Percentiles rank a stretch among this genome's conserved stretches.
phyloP scores from a whole-genome alignment of 768 basidiomycete genomes.

The Tephrocybe sp. region DNA sequence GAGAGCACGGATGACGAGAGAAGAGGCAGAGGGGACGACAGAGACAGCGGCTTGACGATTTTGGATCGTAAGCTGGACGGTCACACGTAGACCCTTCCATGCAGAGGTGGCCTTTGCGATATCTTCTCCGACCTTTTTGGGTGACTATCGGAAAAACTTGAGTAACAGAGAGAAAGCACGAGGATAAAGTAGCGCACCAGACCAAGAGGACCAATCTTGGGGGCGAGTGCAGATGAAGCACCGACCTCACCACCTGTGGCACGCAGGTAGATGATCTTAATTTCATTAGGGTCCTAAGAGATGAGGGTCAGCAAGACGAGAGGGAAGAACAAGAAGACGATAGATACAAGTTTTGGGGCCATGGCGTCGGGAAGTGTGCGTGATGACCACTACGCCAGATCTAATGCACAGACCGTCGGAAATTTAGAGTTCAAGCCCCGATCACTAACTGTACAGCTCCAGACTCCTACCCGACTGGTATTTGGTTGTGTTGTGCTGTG shows the following conservation, averaged over 20 bases:
- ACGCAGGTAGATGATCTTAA: constrained; percentile 99
- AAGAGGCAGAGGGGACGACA: constrained; percentile 96
- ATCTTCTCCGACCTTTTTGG: constrained; percentile 99
- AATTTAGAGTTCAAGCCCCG: constrained; percentile 58
- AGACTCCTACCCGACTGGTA: constrained; percentile 15
- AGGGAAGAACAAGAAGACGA: background rate
- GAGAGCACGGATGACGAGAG: constrained; percentile 96
- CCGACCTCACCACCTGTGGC: constrained; percentile 99
- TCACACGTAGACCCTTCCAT: constrained; percentile 99
- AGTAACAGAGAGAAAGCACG: constrained; percentile 11
- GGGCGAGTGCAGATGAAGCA: constrained; percentile 96
- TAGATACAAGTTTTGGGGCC: constrained; percentile 78
- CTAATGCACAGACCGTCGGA: constrained; percentile 4
- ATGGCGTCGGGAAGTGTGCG: constrained; percentile 42
- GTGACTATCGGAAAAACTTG: constrained; percentile 63
- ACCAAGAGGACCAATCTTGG: constrained; percentile 99
- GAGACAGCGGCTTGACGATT: constrained; percentile 98
- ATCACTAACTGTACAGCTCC: constrained; percentile 56
- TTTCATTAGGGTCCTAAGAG: constrained; percentile 88
- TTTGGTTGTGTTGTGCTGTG: constrained; percentile 38
- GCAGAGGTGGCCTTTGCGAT: constrained; percentile 97
- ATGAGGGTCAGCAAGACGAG: constrained; percentile 7
- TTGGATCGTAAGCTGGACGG: constrained; percentile 98
- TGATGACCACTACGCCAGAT: constrained; percentile 19
- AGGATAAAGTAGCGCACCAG: constrained; percentile 59